Conservation (phyloP, 805 yeast genomes). For the Wickerhamiella azyma region DNA sequence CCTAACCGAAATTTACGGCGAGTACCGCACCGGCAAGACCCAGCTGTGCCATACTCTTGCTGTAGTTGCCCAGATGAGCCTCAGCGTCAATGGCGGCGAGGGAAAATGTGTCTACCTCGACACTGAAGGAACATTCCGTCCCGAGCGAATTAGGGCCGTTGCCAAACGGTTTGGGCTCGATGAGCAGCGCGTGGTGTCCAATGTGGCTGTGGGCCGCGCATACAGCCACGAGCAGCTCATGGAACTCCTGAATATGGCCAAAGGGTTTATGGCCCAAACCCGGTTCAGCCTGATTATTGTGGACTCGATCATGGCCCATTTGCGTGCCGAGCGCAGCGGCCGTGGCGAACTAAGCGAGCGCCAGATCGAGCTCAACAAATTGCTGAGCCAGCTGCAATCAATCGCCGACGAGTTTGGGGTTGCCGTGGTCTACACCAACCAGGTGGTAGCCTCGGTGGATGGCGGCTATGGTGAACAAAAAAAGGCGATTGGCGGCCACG, state of each 20-base stretch:
- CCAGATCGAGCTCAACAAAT: conserved; percentile 86
- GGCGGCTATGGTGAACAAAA: conserved; percentile 90
- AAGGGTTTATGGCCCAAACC: conserved; percentile 91
- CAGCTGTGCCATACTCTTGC: conserved; percentile 95
- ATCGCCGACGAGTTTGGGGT: conserved; percentile 96
- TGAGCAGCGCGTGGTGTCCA: conserved; percentile 88
- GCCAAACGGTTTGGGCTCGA: conserved; percentile 85
- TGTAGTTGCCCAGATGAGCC: conserved; percentile 89
- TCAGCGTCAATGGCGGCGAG: conserved; percentile 97
- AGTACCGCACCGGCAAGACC: conserved; percentile 94
- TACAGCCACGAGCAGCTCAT: conserved; percentile 94
- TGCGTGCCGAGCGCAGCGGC: conserved; percentile 89
- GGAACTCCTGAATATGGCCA: conserved; percentile 75
- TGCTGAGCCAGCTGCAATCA: conserved; percentile 80
- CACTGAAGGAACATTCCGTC: conserved; percentile 95
- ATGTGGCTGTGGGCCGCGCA: conserved; percentile 95
- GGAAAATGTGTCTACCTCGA: conserved; percentile 94
- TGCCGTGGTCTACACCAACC: conserved; percentile 90
- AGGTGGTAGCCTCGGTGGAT: conserved; percentile 96
- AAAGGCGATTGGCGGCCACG: conserved; percentile 97
- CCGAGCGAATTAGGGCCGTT: conserved; percentile 75
- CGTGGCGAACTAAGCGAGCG: conserved; percentile 93
- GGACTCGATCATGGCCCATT: conserved; percentile 95
- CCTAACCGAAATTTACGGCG: conserved; percentile 92
- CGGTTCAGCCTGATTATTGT: conserved; percentile 81